Evolutionary conservation across 768 basidiomycete genomes (phyloP).

Genomic region (Podaxis mareebaensis): DNA sequence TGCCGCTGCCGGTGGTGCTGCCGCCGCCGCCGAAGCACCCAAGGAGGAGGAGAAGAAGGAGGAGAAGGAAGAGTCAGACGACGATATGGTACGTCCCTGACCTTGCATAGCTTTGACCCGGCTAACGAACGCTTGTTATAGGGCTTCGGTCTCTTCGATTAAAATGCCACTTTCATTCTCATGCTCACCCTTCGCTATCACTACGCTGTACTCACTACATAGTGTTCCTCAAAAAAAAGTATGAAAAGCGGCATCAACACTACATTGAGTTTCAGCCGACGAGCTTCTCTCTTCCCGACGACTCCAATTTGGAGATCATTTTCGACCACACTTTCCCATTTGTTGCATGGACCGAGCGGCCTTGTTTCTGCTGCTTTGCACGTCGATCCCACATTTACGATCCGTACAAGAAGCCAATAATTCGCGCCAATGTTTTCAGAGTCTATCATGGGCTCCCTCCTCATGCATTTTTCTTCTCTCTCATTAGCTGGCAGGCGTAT

Average conservation of each 20-base stretch:
- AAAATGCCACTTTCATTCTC: slow-evolving; percentile 31
- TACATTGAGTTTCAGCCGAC: background rate
- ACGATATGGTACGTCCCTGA: slow-evolving; percentile 71
- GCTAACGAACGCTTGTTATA: slow-evolving; percentile 25
- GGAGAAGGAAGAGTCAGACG: slow-evolving; percentile 64
- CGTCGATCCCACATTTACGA: too few species aligned
- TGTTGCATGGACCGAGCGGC: too few species aligned
- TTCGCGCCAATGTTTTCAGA: too few species aligned
- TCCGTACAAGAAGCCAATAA: too few species aligned
- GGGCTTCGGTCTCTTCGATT: slow-evolving; percentile 99
- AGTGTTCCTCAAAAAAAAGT: slow-evolving; percentile 19
- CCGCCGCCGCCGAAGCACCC: slow-evolving; percentile 75
- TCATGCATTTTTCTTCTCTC: too few species aligned
- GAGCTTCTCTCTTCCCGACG: too few species aligned
- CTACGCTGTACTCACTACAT: slow-evolving; percentile 20
- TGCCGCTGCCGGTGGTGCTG: slow-evolving; percentile 63
- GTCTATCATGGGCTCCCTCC: too few species aligned
- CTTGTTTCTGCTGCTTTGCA: too few species aligned
- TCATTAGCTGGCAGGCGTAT: too few species aligned
- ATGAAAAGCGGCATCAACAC: slow-evolving; percentile 11
- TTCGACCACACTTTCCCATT: too few species aligned
- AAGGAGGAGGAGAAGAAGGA: slow-evolving; percentile 89
- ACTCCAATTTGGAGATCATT: too few species aligned
- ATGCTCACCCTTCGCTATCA: slow-evolving; percentile 3
- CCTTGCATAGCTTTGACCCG: background rate